Base-by-base conservation (phyloP, 257 asterid species). In the Verbascum thapsus region DNA sequence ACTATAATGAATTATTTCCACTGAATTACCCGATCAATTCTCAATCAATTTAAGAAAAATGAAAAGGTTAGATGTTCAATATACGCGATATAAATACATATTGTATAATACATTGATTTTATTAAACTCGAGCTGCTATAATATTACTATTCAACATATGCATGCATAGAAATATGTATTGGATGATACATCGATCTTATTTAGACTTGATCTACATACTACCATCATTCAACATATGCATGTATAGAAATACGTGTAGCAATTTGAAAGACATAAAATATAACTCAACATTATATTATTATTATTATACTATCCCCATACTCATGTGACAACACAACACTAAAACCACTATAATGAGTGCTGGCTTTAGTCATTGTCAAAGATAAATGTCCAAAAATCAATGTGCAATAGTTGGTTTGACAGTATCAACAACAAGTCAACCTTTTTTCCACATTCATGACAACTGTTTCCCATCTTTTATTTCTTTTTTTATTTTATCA, bases 401-500 rank as follows among this genome's bases (percentile, higher is more conserved):
- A 68, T 74, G 64, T 65, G 51, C 30, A 72, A 34, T 59, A 35
- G 63, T 61, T n/a, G 74, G 45, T 58, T 63, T 63, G 68, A 70
- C 72, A 63, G 63, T 39, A 19, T 66, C 74, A 68, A 49, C 61
- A 44, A 53, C 16, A 69, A 80, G 84, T 78, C 85, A 79, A 78
- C 81, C 76, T 71, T 78, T 78, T 56, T 26, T 55, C 61, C 72
- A 56, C 77, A 19, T 11, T 67, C 68, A 66, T 61, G 43, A 68
- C 83, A 81, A 72, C 87, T 85, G 89, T 80, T 76, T 75, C 80
- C 85, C 84, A 78, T 69, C 20, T 18, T 1, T 32, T 11, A 2
- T 37, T 16, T 13, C 3, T 8, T 43, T 37, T 42, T 12, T 26
- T 3, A 12, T 34, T 7, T 55, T 26, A 2, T 5, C 32, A 26